phyloP scores from a whole-genome alignment of 192 early-diverging fungal genomes.

The Pecoramyces ruminantium region DNA sequence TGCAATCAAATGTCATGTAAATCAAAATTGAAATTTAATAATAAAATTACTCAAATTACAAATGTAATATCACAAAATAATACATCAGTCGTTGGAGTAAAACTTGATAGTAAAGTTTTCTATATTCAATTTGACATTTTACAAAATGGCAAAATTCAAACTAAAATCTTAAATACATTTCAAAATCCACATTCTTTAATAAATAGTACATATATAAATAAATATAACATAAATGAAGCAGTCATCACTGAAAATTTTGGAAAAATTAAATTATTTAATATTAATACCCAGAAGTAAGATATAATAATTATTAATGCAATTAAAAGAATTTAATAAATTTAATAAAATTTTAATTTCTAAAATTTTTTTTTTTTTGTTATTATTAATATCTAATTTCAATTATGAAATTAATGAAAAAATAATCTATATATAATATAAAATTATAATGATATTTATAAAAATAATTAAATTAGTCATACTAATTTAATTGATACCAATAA shows the following conservation, averaged over 20 bases:
- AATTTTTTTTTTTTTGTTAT: too few species aligned
- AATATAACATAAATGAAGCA: background rate
- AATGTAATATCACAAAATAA: background rate
- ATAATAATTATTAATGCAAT: background rate
- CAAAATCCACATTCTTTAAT: background rate
- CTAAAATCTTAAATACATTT: background rate
- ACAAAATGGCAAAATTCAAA: background rate
- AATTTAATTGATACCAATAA: background rate
- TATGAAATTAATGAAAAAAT: too few species aligned
- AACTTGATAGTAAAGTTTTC: background rate
- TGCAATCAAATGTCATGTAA: background rate
- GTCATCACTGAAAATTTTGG: background rate
- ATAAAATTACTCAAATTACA: background rate
- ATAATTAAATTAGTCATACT: too few species aligned
- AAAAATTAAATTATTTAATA: background rate
- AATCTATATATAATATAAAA: too few species aligned
- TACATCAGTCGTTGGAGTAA: background rate
- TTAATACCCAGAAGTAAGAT: background rate
- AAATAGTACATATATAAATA: background rate
- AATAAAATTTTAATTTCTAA: too few species aligned
- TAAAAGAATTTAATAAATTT: too few species aligned
- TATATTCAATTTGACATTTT: background rate
- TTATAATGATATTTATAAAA: too few species aligned
- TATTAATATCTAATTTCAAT: too few species aligned
- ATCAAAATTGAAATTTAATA: background rate